phyloP scores from a whole-genome alignment of 208 protist species.

The Wallacemonas collosoma region DNA sequence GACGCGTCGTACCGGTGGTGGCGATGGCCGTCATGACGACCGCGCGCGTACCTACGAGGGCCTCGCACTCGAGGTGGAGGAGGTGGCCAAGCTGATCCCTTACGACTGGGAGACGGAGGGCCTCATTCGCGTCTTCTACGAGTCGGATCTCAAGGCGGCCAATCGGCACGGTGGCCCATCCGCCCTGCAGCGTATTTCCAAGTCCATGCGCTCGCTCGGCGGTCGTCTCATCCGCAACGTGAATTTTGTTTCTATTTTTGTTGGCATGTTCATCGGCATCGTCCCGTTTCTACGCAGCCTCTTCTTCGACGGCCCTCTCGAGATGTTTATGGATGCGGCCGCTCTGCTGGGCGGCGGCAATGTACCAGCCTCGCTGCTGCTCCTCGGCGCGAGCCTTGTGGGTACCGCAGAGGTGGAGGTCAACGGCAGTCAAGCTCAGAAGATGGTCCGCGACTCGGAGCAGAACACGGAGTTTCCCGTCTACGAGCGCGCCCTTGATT shows the following conservation, averaged over 20 bases:
- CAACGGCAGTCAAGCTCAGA: constrained; percentile 1
- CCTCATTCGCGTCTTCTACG: constrained; percentile 56
- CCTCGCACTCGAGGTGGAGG: constrained; percentile 3
- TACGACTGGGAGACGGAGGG: constrained; percentile 65
- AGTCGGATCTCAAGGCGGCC: constrained; percentile 35
- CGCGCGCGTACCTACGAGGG: background rate
- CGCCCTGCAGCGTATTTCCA: constrained; percentile 10
- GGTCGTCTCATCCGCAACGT: constrained; percentile 41
- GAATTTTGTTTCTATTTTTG: constrained; percentile 73
- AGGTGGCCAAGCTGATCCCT: constrained; percentile 30
- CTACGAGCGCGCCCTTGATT: constrained; percentile 22
- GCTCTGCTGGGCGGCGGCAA: constrained; percentile 55
- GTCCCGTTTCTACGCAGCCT: constrained; percentile 56
- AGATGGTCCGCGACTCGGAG: constrained; percentile 58
- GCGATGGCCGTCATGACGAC: background rate
- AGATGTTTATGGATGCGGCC: constrained; percentile 64
- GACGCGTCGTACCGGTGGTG: too few relatives aligned
- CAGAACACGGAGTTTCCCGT: constrained; percentile 68
- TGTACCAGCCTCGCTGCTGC: constrained; percentile 74
- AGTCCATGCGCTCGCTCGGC: constrained; percentile 13
- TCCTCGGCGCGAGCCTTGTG: constrained; percentile 72
- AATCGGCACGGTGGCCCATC: constrained; percentile 4
- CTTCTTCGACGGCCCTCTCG: constrained; percentile 61
- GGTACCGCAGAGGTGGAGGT: constrained; percentile 24
- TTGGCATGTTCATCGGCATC: constrained; percentile 69